Evolutionary conservation across 2,329 filamentous ascomycete genomes (phyloP).

Genomic region (Cercospora sp.): DNA sequence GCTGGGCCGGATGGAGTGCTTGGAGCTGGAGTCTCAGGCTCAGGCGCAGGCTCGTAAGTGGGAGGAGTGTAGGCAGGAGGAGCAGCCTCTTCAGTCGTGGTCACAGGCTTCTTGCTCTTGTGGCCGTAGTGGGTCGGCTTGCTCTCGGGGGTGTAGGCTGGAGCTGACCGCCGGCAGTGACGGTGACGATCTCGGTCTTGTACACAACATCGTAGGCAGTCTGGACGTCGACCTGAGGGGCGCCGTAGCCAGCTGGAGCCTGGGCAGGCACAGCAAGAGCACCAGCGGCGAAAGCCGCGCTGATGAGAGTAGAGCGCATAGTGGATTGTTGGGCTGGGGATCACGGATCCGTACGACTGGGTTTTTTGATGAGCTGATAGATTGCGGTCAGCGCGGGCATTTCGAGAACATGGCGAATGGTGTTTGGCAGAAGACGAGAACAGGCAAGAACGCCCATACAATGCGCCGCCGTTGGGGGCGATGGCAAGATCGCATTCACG

Average conservation of each 20-base stretch:
- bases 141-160: slow-evolving; percentile 21
- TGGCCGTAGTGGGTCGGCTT: slow-evolving; percentile 29
- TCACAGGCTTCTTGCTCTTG: slow-evolving; percentile 21
- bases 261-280: slow-evolving; percentile 40
- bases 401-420: slow-evolving; percentile 13
- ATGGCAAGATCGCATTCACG: background rate
- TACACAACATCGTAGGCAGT: slow-evolving; percentile 36
- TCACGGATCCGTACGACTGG: slow-evolving; percentile 26
- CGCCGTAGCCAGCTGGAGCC: background rate
- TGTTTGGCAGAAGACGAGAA: background rate
- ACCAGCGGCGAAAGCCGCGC: slow-evolving; percentile 41
- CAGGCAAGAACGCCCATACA: slow-evolving; percentile 4
- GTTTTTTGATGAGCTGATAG: slow-evolving; percentile 13
- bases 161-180: slow-evolving; percentile 33
- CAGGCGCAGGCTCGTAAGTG: slow-evolving; percentile 8
- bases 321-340: slow-evolving; percentile 11
- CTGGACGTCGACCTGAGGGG: slow-evolving; percentile 28
- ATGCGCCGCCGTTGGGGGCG: background rate
- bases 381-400: slow-evolving; percentile 21
- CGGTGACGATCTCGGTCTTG: slow-evolving; percentile 40
- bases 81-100: slow-evolving; percentile 7
- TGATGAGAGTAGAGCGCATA: slow-evolving; percentile 31
- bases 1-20: slow-evolving; percentile 15
- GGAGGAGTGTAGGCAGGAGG: slow-evolving; percentile 4
- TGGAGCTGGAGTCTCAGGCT: slow-evolving; percentile 13